These are phyloP conservation scores for Dipodascus albidus DNA, from an alignment of 805 yeast species.

Conservation along the genomic window DNA sequence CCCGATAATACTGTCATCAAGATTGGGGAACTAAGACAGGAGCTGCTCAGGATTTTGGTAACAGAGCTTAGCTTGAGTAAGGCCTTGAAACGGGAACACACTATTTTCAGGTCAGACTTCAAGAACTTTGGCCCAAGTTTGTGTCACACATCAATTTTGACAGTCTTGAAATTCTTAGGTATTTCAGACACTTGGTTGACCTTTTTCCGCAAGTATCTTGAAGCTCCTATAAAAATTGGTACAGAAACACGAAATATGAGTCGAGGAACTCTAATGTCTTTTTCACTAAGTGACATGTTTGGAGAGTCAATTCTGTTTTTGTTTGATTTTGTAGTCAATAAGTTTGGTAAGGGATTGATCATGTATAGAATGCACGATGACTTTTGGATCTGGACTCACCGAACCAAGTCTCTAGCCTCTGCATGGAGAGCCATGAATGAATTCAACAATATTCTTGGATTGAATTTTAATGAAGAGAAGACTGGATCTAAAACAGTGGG, in stretches of 20 bases:
- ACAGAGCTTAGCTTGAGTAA: background rate
- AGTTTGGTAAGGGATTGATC: background rate
- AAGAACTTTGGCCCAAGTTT: background rate
- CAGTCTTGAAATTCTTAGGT: background rate
- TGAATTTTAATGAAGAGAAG: background rate
- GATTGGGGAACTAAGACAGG: background rate
- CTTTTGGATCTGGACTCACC: constrained; percentile 1
- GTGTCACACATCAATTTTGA: background rate
- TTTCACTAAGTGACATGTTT: background rate
- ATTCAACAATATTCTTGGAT: background rate
- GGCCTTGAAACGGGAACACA: background rate
- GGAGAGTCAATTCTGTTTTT: background rate
- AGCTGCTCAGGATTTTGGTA: background rate
- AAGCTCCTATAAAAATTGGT: background rate
- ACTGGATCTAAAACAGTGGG: background rate
- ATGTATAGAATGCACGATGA: background rate
- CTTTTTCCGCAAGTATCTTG: background rate
- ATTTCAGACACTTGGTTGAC: background rate
- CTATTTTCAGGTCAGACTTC: background rate
- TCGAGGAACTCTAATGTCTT: background rate
- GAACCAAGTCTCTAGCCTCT: background rate
- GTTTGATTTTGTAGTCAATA: background rate
- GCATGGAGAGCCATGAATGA: background rate
- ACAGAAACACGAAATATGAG: background rate
- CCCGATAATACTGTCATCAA: background rate